Conservation (phyloP, 2,329 filamentous ascomycete genomes). For the Aspergillus sp. region DNA sequence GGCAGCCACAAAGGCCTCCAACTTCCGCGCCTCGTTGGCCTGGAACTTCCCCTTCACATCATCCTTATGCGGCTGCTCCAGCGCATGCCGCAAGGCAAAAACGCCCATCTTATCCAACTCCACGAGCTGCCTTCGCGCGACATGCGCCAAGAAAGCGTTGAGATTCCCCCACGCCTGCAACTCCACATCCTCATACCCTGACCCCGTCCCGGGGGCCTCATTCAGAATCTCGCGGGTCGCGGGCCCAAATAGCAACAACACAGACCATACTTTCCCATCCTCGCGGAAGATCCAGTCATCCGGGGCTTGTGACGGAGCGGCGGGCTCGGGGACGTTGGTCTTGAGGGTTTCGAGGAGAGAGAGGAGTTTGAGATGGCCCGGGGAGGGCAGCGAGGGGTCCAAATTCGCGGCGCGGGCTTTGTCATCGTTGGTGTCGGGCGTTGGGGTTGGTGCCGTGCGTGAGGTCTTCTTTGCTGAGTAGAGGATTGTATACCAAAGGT, state of each 20-base stretch:
- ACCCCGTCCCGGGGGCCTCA: conserved; percentile 4
- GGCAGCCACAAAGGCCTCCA: conserved; percentile 3
- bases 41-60: background rate
- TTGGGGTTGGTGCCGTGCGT: background rate
- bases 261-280: conserved; percentile 1
- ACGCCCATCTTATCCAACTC: conserved; percentile 4
- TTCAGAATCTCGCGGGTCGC: background rate
- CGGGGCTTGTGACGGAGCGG: background rate
- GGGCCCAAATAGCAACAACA: background rate
- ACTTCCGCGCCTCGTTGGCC: background rate
- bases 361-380: conserved; percentile 2
- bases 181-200: conserved; percentile 1
- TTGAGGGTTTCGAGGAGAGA: conserved; percentile 4
- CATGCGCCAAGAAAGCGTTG: conserved; percentile 6
- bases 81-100: conserved; percentile 1
- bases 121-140: conserved; percentile 2
- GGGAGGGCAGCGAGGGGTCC: background rate
- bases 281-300: background rate
- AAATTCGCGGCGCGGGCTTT: background rate
- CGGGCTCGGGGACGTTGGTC: conserved; percentile 1
- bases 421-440: background rate
- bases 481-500: conserved; percentile 7
- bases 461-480: conserved; percentile 5
- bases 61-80: conserved; percentile 6
- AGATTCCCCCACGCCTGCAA: conserved; percentile 5